Base-by-base conservation (phyloP, 1,139 yeast genomes). In the Debaryomyces udenii region DNA sequence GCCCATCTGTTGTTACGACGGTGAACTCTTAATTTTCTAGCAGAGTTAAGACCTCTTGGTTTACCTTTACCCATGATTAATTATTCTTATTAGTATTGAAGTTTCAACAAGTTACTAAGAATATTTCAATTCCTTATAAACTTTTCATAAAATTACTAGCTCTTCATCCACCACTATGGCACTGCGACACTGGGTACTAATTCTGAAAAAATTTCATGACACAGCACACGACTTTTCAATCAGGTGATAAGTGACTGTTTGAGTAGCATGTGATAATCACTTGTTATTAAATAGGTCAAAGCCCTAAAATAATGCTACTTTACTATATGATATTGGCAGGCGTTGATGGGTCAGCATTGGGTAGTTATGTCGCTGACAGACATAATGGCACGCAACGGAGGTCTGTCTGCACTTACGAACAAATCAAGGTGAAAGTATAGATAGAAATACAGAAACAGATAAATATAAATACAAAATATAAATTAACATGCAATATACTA, bases 1-100 rank as follows among this genome's bases (percentile, higher is more conserved):
- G 99, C 98, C 99, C 99, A 93, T 81, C 96, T 93, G 90, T 93
- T 93, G 86, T 91, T 91, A 80, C 99, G 94, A 81, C 99, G 93
- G 90, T 88, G 94, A 77, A 85, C 91, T 86, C 99, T 91, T 80
- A 94, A 86, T 86, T 94, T 93, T 87, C 99, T 90, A 74, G 99
- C 99, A 73, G 99, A 86, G 90, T 93, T 93, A 78, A 94, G 84
- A 76, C 99, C 96, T 83, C 96, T 86, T 79, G 96, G 96, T 79
- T 86, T 86, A 75, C 93, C 93, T 76, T 83, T 86, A 76, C 91
- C 91, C 93, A 85, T 85, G 66, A 64, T 81, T 52, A 31, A 40
- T 36, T 42, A 38, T 37, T 31, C 39, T 37, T 31, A 28, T 40
- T 36, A 29, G 40, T 37, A 28, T 20, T 20, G 24, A 39, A 35